Evolutionary conservation across 805 yeast genomes (phyloP).

Genomic region (Starmerella bombi): DNA sequence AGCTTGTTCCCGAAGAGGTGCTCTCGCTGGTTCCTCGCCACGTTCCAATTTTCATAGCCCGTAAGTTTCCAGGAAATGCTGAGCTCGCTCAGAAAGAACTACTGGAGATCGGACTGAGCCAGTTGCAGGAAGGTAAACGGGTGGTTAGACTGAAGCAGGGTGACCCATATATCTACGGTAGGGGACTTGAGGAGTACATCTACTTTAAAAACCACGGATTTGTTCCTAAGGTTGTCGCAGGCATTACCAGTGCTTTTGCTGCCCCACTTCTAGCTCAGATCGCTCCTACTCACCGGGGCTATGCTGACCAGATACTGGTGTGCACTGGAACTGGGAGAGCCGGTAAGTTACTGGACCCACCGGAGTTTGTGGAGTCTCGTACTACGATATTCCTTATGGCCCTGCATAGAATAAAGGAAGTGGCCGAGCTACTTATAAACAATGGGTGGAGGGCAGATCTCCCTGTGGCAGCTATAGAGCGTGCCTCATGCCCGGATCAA

Average conservation of each 20-base stretch:
- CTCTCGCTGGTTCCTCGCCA: constrained; percentile 64
- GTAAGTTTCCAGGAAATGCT: constrained; percentile 94
- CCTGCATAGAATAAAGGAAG: constrained; percentile 47
- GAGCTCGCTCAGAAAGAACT: constrained; percentile 84
- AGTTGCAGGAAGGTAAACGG: constrained; percentile 48
- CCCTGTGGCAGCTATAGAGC: constrained; percentile 77
- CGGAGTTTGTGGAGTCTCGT: constrained; percentile 56
- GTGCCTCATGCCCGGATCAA: constrained; percentile 91
- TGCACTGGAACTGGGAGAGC: constrained; percentile 92
- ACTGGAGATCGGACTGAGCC: constrained; percentile 54
- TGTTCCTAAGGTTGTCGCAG: constrained; percentile 66
- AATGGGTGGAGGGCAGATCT: constrained; percentile 56
- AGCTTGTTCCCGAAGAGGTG: constrained; percentile 80
- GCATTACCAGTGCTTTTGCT: constrained; percentile 78
- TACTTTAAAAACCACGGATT: constrained; percentile 59
- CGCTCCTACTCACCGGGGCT: constrained; percentile 85
- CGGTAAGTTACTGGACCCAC: constrained; percentile 67
- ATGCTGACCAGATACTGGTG: constrained; percentile 80
- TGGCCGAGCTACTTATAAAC: constrained; percentile 31
- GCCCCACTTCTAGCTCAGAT: constrained; percentile 72
- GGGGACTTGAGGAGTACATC: constrained; percentile 85
- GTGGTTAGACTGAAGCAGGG: constrained; percentile 92
- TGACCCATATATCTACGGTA: constrained; percentile 90
- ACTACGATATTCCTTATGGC: constrained; percentile 88
- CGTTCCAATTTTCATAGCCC: constrained; percentile 71